phyloP scores from a whole-genome alignment of 2,329 filamentous ascomycete genomes.

The Exophiala dermatitidis region DNA sequence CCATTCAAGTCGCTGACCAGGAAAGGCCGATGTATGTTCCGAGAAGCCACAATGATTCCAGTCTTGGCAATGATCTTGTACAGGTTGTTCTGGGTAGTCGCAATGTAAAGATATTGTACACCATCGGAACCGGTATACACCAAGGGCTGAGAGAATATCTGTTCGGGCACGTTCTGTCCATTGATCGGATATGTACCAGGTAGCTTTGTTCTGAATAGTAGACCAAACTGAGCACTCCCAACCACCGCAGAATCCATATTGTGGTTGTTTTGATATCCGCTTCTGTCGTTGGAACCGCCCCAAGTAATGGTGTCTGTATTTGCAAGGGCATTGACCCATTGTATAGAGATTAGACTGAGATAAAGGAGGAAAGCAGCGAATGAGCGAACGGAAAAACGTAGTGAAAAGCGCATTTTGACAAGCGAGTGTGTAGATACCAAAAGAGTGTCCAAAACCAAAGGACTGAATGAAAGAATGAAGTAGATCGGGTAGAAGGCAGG shows the following conservation, averaged over 20 bases:
- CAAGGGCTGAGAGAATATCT: conserved; percentile 48
- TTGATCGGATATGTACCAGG: conserved; percentile 43
- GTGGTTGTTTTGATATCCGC: conserved; percentile 42
- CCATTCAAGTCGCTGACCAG: conserved; percentile 42
- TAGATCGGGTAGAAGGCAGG: not conserved
- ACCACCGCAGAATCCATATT: conserved; percentile 58
- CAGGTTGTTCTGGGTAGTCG: conserved; percentile 43
- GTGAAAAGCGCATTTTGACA: conserved; percentile 7
- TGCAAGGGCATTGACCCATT: conserved; percentile 11
- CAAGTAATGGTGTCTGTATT: conserved; percentile 23
- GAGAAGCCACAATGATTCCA: conserved; percentile 34
- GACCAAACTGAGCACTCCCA: conserved; percentile 45
- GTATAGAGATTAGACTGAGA: conserved; percentile 8
- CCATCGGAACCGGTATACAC: conserved; percentile 47
- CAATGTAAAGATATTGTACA: conserved; percentile 49
- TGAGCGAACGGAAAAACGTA: conserved; percentile 2
- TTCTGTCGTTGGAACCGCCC: conserved; percentile 21
- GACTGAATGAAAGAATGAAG: conserved; percentile 1
- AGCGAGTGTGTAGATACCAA: conserved; percentile 9
- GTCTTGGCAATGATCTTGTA: conserved; percentile 39
- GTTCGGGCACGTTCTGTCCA: conserved; percentile 41
- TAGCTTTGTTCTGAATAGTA: conserved; percentile 37
- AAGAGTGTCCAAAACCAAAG: conserved; percentile 3
- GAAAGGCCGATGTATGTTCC: conserved; percentile 43
- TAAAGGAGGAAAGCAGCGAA: conserved; percentile 10